A percentile compares a stretch with the other conserved stretches of the same genome.
These are phyloP conservation scores for Staphylotrichum longicolle DNA, from an alignment of 495 filamentous ascomycete genomes.

Conservation along the genomic window DNA sequence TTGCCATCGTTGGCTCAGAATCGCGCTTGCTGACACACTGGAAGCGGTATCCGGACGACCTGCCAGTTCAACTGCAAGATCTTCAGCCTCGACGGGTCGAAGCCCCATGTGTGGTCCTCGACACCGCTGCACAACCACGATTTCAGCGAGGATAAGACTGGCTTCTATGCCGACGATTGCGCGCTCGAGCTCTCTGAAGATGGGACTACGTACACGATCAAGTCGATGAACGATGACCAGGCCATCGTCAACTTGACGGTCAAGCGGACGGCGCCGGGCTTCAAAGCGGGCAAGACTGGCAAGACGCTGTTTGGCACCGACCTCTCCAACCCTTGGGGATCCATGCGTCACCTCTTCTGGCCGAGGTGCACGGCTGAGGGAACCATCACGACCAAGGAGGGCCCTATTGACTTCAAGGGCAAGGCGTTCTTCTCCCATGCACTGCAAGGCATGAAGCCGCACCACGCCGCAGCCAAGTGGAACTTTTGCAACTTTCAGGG, in stretches of 20 bases:
- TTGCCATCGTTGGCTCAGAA: slow-evolving; percentile 1
- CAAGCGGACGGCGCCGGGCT: slow-evolving; percentile 72
- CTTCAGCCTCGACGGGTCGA: slow-evolving; percentile 66
- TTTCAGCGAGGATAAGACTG: slow-evolving; percentile 79
- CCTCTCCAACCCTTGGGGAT: slow-evolving; percentile 79
- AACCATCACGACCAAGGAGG: slow-evolving; percentile 76
- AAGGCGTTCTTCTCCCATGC: slow-evolving; percentile 74
- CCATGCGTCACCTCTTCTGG: slow-evolving; percentile 91
- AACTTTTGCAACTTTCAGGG: slow-evolving; percentile 91
- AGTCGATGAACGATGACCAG: slow-evolving; percentile 73
- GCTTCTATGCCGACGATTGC: slow-evolving; percentile 79
- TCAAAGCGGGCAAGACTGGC: slow-evolving; percentile 82
- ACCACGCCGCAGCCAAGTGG: slow-evolving; percentile 92
- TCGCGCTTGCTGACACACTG: slow-evolving; percentile 33
- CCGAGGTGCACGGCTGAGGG: slow-evolving; percentile 79
- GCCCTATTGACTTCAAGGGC: slow-evolving; percentile 79
- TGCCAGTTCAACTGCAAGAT: slow-evolving; percentile 90
- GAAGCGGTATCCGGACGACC: slow-evolving; percentile 83
- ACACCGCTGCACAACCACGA: slow-evolving; percentile 70
- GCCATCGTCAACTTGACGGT: slow-evolving; percentile 81
- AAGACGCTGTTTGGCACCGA: slow-evolving; percentile 84
- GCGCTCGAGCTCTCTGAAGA: slow-evolving; percentile 82
- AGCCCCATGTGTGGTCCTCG: slow-evolving; percentile 76
- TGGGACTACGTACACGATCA: slow-evolving; percentile 75
- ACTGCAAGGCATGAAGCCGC: slow-evolving; percentile 97